Conservation (phyloP, 1,284 basidiomycete genomes). For the Xerocomus minutiporus region DNA sequence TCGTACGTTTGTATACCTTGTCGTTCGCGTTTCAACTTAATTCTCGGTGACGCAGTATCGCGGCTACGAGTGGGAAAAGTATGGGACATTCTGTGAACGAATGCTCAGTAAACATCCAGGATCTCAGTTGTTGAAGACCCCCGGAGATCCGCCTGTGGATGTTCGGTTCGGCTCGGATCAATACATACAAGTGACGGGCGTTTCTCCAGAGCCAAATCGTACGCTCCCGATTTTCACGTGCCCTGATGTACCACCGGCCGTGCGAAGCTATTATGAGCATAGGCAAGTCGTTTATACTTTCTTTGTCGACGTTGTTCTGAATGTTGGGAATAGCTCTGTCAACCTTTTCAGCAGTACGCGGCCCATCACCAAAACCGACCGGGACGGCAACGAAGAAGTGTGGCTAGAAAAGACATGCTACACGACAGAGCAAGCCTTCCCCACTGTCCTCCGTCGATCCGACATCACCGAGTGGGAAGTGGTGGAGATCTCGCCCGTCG, state of each 20-base stretch:
- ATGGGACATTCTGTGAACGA: constrained; percentile 83
- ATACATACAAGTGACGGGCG: constrained; percentile 85
- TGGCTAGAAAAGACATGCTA: constrained; percentile 90
- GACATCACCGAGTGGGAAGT: constrained; percentile 78
- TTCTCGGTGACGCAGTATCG: constrained; percentile 58
- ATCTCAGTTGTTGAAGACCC: constrained; percentile 74
- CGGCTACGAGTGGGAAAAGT: constrained; percentile 88
- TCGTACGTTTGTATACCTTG: constrained; percentile 46
- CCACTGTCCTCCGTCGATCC: constrained; percentile 86
- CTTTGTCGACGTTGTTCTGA: background rate
- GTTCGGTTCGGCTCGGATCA: constrained; percentile 78
- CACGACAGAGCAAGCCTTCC: constrained; percentile 87
- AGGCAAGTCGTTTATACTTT: constrained; percentile 42
- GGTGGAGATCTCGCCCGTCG: constrained; percentile 82
- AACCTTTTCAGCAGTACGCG: constrained; percentile 79
- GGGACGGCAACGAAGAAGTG: constrained; percentile 64
- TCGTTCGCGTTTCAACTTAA: background rate
- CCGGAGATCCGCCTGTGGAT: constrained; percentile 76
- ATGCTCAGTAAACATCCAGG: constrained; percentile 91
- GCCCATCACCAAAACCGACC: constrained; percentile 56
- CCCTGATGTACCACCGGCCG: constrained; percentile 75
- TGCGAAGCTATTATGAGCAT: constrained; percentile 86
- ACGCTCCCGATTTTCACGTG: constrained; percentile 78
- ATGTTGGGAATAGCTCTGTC: constrained; percentile 53
- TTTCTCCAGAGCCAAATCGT: constrained; percentile 82